A percentile compares a stretch with the other conserved stretches of the same genome.
Evolutionary conservation across 2,329 filamentous ascomycete species (phyloP).

Genomic region (Diaporthe velutina): DNA sequence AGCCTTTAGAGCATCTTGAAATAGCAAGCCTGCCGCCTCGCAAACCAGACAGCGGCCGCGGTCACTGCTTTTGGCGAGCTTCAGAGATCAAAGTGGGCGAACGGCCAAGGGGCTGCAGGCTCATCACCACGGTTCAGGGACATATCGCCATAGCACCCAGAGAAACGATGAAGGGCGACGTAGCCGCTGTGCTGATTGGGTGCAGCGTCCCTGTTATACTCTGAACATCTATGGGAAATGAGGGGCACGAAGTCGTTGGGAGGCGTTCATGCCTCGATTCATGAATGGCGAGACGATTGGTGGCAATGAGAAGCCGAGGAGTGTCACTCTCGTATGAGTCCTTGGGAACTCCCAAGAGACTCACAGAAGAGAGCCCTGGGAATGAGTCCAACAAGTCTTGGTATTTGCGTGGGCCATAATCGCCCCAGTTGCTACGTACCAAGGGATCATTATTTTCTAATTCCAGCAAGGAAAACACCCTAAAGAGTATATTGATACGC

Average conservation of each 20-base stretch:
- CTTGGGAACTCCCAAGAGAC: no score
- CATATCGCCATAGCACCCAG: slow-evolving; percentile 1
- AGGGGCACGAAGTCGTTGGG: not conserved
- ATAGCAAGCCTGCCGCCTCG: not conserved
- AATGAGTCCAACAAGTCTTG: no score
- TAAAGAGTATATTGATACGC: slow-evolving; percentile 39
- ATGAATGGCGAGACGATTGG: slow-evolving; percentile 16
- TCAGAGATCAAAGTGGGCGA: slow-evolving; percentile 2
- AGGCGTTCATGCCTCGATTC: slow-evolving; percentile 6
- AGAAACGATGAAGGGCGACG: not conserved
- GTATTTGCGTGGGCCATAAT: no score
- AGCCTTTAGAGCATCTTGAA: not conserved
- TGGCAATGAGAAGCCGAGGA: not conserved
- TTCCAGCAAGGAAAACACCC: not conserved
- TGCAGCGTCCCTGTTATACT: slow-evolving; percentile 11
- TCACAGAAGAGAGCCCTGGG: no score
- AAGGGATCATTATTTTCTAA: no score
- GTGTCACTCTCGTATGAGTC: not conserved
- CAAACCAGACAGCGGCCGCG: not conserved
- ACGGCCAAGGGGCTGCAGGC: slow-evolving; percentile 23
- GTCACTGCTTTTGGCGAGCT: slow-evolving; percentile 6
- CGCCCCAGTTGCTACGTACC: no score
- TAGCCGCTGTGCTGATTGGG: not conserved
- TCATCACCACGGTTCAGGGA: not conserved
- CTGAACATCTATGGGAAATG: not conserved